Evolutionary conservation across 1,284 basidiomycete genomes (phyloP).

Genomic region (Cystobasidium pallidum): DNA sequence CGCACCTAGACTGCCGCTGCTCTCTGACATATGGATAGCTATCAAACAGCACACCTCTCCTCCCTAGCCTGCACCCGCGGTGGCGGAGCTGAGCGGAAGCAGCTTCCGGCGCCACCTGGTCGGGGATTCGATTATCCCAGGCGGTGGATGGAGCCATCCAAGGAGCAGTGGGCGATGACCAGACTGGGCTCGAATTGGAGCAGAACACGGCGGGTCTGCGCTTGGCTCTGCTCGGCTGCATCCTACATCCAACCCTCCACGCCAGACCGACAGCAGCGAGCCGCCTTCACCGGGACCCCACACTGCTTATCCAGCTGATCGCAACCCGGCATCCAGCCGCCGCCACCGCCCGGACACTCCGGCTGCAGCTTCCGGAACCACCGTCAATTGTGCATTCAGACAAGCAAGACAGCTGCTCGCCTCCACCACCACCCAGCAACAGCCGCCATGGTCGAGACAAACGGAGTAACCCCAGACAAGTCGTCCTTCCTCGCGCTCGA

Average conservation of each 20-base stretch:
- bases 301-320: too few relatives aligned
- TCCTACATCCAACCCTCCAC: background rate
- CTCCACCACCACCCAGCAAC: background rate
- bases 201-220: background rate
- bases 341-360: background rate
- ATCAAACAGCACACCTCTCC: too few relatives aligned
- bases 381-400: background rate
- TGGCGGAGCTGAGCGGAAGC: too few relatives aligned
- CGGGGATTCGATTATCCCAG: conserved; percentile 15
- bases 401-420: too few relatives aligned
- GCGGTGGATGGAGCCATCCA: background rate
- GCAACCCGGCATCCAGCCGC: too few relatives aligned
- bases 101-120: conserved; percentile 8
- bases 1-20: too few relatives aligned
- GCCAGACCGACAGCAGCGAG: too few relatives aligned
- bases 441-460: conserved; percentile 14
- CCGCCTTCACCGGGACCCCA: too few relatives aligned
- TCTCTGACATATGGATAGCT: too few relatives aligned
- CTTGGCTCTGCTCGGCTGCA: background rate
- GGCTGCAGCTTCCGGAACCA: background rate
- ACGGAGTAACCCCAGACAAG: conserved; percentile 4
- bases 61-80: too few relatives aligned
- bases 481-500: conserved; percentile 12
- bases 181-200: too few relatives aligned
- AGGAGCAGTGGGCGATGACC: too few relatives aligned